Percentiles rank a stretch among this genome's conserved stretches.
phyloP scores from a whole-genome alignment of 2,329 filamentous ascomycete genomes.

The Xylaria sp. region DNA sequence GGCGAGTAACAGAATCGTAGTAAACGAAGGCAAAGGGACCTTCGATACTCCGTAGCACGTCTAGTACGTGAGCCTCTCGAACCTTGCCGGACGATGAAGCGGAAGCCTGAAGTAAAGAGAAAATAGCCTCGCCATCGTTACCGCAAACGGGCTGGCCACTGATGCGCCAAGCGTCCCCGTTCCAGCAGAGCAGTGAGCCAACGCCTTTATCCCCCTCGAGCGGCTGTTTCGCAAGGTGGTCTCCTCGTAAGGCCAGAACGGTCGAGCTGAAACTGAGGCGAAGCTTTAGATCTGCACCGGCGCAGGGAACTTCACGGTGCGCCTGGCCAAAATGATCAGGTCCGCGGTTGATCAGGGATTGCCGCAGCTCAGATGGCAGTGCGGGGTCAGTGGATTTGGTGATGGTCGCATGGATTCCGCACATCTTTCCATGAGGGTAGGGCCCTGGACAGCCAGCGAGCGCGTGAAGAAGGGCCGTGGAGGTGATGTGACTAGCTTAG shows the following conservation, averaged over 20 bases:
- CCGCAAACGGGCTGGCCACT: constrained; percentile 66
- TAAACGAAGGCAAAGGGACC: constrained; percentile 94
- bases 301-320: constrained; percentile 44
- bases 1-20: constrained; percentile 70
- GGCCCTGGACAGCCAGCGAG: constrained; percentile 4
- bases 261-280: constrained; percentile 76
- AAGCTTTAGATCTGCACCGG: constrained; percentile 42
- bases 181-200: constrained; percentile 88
- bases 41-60: constrained; percentile 69
- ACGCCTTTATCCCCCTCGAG: constrained; percentile 64
- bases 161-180: constrained; percentile 93
- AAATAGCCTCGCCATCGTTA: constrained; percentile 82
- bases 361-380: constrained; percentile 54
- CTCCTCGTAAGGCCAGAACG: constrained; percentile 89
- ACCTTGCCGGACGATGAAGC: constrained; percentile 43
- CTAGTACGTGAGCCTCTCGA: constrained; percentile 55
- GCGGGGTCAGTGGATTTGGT: constrained; percentile 51
- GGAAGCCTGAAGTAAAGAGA: constrained; percentile 57
- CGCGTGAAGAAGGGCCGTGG: neutral
- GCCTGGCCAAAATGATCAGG: constrained; percentile 67
- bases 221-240: constrained; percentile 77
- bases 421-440: constrained; percentile 57
- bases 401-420: constrained; percentile 68
- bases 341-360: constrained; percentile 65
- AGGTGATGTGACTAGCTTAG: no score